A percentile compares a stretch with the other conserved stretches of the same genome.
Evolutionary conservation across 1,284 basidiomycete genomes (phyloP).

Genomic region (Farysia itapuensis): DNA sequence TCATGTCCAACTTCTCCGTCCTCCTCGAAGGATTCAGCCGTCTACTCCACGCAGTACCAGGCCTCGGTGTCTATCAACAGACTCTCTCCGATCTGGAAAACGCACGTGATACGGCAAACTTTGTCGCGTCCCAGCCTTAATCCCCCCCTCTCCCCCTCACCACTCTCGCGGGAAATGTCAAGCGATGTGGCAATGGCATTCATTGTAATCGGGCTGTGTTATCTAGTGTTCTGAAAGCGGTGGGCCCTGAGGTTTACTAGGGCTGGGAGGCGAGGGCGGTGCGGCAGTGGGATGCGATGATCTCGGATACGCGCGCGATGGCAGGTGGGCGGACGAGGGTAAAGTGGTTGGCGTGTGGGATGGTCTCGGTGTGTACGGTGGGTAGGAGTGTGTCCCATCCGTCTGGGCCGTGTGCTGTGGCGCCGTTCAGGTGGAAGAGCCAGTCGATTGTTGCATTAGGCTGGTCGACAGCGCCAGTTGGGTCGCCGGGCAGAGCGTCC

Average conservation of each 20-base stretch:
- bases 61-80: conserved; percentile 16
- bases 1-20: conserved; percentile 22
- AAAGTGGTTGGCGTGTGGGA: conserved; percentile 27
- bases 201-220: too few species aligned
- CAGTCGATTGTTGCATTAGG: conserved; percentile 26
- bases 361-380: conserved; percentile 1
- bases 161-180: too few species aligned
- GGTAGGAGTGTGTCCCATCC: conserved; percentile 25
- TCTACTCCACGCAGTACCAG: conserved; percentile 29
- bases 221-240: too few species aligned
- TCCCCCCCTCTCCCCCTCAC: too few species aligned
- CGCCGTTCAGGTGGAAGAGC: conserved; percentile 9
- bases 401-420: conserved; percentile 4
- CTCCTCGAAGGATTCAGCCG: conserved; percentile 22
- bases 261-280: too few species aligned
- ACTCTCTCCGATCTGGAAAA: conserved; percentile 16
- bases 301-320: too few species aligned
- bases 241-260: too few species aligned
- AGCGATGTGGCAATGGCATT: too few species aligned
- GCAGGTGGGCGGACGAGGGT: conserved; percentile 14
- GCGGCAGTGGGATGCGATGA: too few species aligned
- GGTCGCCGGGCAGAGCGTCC: conserved; percentile 8
- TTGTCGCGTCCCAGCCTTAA: conserved; percentile 23
- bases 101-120: conserved; percentile 25
- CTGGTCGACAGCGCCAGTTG: conserved; percentile 13